Base-by-base conservation (phyloP, 495 filamentous ascomycete species). In the Echria macrotheca region DNA sequence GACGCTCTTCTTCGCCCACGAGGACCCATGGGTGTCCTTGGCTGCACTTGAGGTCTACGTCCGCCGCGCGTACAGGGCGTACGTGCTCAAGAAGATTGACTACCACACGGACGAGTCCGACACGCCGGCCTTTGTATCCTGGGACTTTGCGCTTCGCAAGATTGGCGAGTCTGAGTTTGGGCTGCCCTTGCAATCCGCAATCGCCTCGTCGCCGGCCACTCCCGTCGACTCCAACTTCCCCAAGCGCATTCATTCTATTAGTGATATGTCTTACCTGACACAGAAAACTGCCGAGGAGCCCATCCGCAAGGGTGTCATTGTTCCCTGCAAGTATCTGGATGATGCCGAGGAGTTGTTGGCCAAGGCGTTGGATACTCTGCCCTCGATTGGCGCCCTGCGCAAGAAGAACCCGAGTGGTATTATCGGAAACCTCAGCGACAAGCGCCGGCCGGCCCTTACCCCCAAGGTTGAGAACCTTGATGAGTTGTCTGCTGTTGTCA, bases 41-140 rank as follows among this genome's bases (percentile, higher is more conserved):
- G 93, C 93, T 42, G 87, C 94, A 35, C 77, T 97, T 22, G 94
- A 98, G 61, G 90, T 96, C 25, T 98, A 98, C 63, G 83, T 94
- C 49, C 93, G 93, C 53, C 89, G 93, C 47, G 93, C 93, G 8
- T 98, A 98, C 70, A 86, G 91, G 74, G 93, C 93, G 2, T 98
- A 98, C 64, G 80, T 84, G 49, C 69, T 98, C 23, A 87, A 95
- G 76, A 75, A 79, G 44, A 82, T 97, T 47, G 78, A 95, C 43
- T 98, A 98, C 70, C 83, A 89, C 60, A 80, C 79, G 40, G 73
- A 82, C 24, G 78, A 89, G 44, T 67, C 68, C 2, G 93, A 97
- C 47, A 74, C 81, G 18, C 91, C 94, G 11, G 86, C 81, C 53
- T 78, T 89, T 33, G 72, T 97, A 17, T 86, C 89, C 6, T 98